A percentile compares a stretch with the other conserved stretches of the same genome.
Conservation (phyloP, 177 flowering plant genomes). For the Vitis hybrid region DNA sequence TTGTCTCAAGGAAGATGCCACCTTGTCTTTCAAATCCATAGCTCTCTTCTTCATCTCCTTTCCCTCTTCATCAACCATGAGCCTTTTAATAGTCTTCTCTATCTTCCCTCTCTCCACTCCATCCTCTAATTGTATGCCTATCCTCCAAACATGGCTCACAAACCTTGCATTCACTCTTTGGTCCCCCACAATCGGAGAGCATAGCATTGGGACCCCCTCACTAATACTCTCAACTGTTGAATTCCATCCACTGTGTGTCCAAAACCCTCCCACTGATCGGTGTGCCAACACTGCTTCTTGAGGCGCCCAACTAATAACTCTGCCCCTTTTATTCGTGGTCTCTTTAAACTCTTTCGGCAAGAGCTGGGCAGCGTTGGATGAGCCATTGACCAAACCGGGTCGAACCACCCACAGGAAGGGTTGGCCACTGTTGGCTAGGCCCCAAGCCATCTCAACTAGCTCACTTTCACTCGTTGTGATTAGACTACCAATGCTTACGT, state of each 20-base stretch:
- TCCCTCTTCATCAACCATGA: conserved; percentile 16
- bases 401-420: conserved; percentile 6
- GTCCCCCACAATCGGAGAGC: conserved; percentile 1
- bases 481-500: neutral
- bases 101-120: conserved; percentile 4
- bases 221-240: conserved; percentile 2
- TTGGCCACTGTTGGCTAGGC: neutral
- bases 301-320: neutral
- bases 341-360: neutral
- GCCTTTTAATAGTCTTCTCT: conserved; percentile 4
- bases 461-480: neutral
- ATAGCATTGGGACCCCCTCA: conserved; percentile 4
- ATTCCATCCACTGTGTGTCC: conserved; percentile 12
- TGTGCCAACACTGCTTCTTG: conserved; percentile 3
- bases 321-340: neutral
- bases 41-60: conserved; percentile 6
- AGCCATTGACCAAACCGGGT: conserved; percentile 2
- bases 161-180: conserved; percentile 5
- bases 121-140: conserved; percentile 9
- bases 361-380: neutral
- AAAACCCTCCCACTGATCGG: neutral
- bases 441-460: neutral
- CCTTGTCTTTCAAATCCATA: conserved; percentile 11
- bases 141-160: conserved; percentile 9
- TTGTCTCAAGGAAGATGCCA: neutral